Conservation (phyloP, 495 filamentous ascomycete genomes). For the Podospora didyma region DNA sequence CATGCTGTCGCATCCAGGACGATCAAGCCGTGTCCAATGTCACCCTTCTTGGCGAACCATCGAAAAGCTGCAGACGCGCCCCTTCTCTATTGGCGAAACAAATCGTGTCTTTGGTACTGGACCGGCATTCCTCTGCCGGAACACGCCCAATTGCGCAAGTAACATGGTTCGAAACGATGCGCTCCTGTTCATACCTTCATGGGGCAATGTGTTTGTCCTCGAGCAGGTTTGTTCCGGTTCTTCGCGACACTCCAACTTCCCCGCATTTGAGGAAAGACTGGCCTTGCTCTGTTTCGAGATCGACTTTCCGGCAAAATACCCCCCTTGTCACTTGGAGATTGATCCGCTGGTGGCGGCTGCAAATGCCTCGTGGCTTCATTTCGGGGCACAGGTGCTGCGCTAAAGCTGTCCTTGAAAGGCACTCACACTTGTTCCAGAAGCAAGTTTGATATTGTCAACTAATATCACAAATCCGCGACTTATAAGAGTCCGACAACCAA, state of each 20-base stretch:
- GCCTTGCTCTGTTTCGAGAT: slow-evolving; percentile 4
- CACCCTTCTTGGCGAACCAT: slow-evolving; percentile 4
- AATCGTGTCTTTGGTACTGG: background rate
- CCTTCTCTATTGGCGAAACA: background rate
- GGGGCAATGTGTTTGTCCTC: background rate
- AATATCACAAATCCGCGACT: background rate
- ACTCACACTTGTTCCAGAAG: slow-evolving; percentile 8
- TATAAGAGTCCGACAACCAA: background rate
- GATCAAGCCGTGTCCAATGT: slow-evolving; percentile 5
- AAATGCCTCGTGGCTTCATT: slow-evolving; percentile 15
- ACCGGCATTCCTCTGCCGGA: background rate
- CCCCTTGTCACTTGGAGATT: slow-evolving; percentile 11
- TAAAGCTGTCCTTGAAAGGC: slow-evolving; percentile 1
- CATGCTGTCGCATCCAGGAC: slow-evolving; percentile 3
- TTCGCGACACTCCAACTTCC: slow-evolving; percentile 13
- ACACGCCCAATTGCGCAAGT: background rate
- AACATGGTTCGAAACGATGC: background rate
- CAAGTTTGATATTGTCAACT: background rate
- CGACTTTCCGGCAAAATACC: slow-evolving; percentile 20
- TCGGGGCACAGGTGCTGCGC: background rate
- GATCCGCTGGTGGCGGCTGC: slow-evolving; percentile 8
- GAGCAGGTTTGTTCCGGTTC: slow-evolving; percentile 7
- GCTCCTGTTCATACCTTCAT: background rate
- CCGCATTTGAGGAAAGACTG: slow-evolving; percentile 13
- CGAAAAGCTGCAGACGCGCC: background rate